Conservation (phyloP, 768 basidiomycete genomes). For the Boletus rubroflammeus region DNA sequence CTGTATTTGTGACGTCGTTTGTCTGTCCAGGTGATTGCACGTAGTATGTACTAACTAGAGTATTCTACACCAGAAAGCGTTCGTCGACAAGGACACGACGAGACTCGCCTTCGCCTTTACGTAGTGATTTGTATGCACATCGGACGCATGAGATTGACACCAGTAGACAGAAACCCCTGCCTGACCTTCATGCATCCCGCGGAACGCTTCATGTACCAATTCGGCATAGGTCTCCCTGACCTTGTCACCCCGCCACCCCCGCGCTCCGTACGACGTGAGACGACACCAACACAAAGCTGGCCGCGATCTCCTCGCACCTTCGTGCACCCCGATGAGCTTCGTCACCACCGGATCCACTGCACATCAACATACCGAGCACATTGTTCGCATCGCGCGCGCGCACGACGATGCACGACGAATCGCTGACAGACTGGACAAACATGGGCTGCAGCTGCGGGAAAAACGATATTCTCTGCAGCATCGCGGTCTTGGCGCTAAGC, state of each 20-base stretch:
- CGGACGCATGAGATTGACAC: neutral
- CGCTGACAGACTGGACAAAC: slow-evolving; percentile 89
- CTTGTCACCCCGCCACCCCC: slow-evolving; percentile 64
- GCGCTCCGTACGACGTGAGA: slow-evolving; percentile 71
- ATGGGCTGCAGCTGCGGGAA: slow-evolving; percentile 97
- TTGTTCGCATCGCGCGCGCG: slow-evolving; percentile 78
- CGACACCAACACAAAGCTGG: slow-evolving; percentile 72
- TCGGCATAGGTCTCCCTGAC: slow-evolving; percentile 71
- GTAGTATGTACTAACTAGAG: too few relatives aligned
- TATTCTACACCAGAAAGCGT: too few relatives aligned
- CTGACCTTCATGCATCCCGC: slow-evolving; percentile 63
- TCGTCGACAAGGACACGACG: slow-evolving; percentile 58
- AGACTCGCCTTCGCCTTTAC: slow-evolving; percentile 59
- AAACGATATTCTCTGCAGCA: slow-evolving; percentile 90
- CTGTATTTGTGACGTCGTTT: too few relatives aligned
- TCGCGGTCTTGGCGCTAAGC: slow-evolving; percentile 87
- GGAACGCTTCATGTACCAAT: slow-evolving; percentile 75
- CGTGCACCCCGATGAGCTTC: slow-evolving; percentile 69
- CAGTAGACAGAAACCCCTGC: accelerated
- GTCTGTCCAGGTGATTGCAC: too few relatives aligned
- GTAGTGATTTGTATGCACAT: slow-evolving; percentile 54
- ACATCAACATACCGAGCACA: slow-evolving; percentile 88
- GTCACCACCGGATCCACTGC: slow-evolving; percentile 89
- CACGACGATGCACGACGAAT: slow-evolving; percentile 72
- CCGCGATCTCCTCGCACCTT: slow-evolving; percentile 67